Evolutionary conservation across 257 asterid genomes (phyloP).

Genomic region (Solanum virginianum): DNA sequence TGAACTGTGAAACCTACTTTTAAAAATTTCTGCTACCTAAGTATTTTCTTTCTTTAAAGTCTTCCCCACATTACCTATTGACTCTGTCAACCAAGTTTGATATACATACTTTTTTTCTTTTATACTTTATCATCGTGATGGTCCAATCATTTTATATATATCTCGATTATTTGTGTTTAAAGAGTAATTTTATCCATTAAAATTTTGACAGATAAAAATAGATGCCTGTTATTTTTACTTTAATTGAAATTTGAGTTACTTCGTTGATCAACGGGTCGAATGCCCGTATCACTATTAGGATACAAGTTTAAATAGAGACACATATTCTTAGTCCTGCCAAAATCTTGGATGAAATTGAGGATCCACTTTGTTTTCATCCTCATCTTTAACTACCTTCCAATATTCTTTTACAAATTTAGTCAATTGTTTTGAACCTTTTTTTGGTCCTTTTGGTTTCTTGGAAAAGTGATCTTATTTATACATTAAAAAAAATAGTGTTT

Average conservation of each 20-base stretch:
- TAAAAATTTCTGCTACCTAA: background rate
- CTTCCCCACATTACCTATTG: background rate
- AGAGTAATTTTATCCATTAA: background rate
- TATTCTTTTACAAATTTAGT: background rate
- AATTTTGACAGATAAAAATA: too few species aligned
- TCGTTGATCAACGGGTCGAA: background rate
- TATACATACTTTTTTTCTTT: background rate
- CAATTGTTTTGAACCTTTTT: background rate
- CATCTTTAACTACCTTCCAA: background rate
- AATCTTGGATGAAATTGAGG: constrained; percentile 1
- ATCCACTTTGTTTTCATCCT: background rate
- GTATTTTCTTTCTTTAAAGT: background rate
- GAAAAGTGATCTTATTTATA: background rate
- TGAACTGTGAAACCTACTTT: constrained; percentile 1
- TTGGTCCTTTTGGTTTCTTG: background rate
- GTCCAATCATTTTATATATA: rapidly evolving
- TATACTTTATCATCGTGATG: background rate
- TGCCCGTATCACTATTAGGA: background rate
- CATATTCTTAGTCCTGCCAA: background rate
- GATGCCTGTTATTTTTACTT: background rate
- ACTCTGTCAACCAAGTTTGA: background rate
- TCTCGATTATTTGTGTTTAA: background rate
- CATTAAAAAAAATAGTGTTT: background rate
- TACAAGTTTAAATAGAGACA: background rate
- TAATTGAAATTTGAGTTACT: background rate